Conservation (phyloP, 345 rosid genomes). For the Euphorbia tirucalli region DNA sequence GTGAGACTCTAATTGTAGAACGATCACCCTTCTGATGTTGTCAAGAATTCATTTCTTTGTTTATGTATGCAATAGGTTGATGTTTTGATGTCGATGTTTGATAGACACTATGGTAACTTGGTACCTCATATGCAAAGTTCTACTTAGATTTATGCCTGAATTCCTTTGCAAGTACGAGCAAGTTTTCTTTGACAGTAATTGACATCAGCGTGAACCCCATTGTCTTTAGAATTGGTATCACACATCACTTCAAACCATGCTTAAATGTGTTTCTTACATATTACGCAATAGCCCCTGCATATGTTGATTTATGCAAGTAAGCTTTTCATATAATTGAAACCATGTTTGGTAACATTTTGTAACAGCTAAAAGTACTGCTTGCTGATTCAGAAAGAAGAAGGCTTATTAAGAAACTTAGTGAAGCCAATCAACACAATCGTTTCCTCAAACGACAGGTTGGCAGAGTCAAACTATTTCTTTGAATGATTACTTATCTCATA, state of each 20-base stretch:
- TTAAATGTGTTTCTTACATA: not conserved
- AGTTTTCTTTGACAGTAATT: too few relatives aligned
- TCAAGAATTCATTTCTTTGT: too few relatives aligned
- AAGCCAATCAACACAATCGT: slow-evolving; percentile 94
- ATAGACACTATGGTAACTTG: not conserved
- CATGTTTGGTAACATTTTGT: not conserved
- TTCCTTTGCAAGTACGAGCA: too few relatives aligned
- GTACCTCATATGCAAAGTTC: not conserved
- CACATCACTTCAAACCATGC: not conserved
- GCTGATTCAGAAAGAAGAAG: slow-evolving; percentile 68
- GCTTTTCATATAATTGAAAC: not conserved
- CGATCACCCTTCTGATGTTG: too few relatives aligned
- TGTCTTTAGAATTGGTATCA: too few relatives aligned
- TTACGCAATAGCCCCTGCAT: not conserved
- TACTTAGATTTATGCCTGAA: too few relatives aligned
- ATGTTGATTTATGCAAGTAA: not conserved
- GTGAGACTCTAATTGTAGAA: too few relatives aligned
- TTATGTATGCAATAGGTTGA: too few relatives aligned
- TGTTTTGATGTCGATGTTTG: not conserved
- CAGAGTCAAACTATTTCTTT: not conserved
- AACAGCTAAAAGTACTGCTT: slow-evolving; percentile 62
- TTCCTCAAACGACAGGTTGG: slow-evolving; percentile 80
- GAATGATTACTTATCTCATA: not conserved
- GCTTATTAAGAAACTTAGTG: slow-evolving; percentile 70
- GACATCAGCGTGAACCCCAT: not conserved